phyloP scores from a whole-genome alignment of 2,329 filamentous ascomycete species.

The Cercospora canescens region DNA sequence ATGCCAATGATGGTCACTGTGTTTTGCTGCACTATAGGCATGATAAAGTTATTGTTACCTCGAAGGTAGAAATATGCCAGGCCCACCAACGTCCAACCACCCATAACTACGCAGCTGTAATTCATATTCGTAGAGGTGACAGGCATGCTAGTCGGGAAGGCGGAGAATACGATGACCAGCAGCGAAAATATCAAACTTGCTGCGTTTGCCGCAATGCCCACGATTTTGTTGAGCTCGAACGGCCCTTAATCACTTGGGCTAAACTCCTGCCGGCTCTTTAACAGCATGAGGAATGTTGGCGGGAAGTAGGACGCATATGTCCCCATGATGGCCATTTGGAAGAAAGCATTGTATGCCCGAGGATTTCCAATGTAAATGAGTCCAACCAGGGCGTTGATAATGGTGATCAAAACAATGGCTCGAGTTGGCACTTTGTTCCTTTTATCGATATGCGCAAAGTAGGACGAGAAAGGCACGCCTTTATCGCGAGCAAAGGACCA shows the following conservation, averaged over 20 bases:
- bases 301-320: background rate
- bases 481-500: conserved; percentile 32
- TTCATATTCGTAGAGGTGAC: background rate
- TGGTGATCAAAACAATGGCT: conserved; percentile 12
- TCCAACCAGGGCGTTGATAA: conserved; percentile 39
- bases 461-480: conserved; percentile 29
- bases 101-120: background rate
- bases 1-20: background rate
- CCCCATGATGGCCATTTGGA: background rate
- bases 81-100: background rate
- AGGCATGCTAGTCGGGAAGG: background rate
- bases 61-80: background rate
- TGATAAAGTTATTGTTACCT: background rate
- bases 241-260: background rate
- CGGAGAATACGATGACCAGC: background rate
- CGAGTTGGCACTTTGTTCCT: conserved; percentile 12
- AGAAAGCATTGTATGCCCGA: conserved; percentile 48
- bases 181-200: background rate
- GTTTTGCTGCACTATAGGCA: background rate
- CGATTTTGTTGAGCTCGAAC: background rate
- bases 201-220: background rate
- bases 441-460: conserved; percentile 18
- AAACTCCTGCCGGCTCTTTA: background rate
- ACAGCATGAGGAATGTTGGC: background rate
- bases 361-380: conserved; percentile 56